phyloP scores from a whole-genome alignment of 352 stramenopile species.

The Pythium aphanidermatum region DNA sequence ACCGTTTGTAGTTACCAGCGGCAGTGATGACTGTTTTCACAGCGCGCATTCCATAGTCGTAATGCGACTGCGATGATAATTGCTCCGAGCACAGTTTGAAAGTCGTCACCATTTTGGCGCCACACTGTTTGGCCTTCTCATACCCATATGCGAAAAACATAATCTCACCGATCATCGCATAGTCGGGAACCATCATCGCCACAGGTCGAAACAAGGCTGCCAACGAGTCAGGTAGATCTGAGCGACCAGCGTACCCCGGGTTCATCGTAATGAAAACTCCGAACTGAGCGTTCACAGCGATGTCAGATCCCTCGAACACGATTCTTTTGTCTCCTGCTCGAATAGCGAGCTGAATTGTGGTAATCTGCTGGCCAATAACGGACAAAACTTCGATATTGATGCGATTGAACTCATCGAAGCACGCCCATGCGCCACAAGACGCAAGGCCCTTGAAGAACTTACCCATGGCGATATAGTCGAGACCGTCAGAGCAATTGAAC shows the following conservation, averaged over 20 bases:
- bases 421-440: constrained; percentile 91
- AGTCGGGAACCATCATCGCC: constrained; percentile 97
- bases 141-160: constrained; percentile 96
- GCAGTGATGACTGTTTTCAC: constrained; percentile 95
- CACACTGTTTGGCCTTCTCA: constrained; percentile 89
- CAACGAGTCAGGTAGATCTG: constrained; percentile 93
- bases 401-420: constrained; percentile 96
- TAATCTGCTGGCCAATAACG: constrained; percentile 83
- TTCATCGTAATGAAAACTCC: constrained; percentile 97
- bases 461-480: constrained; percentile 95
- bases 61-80: constrained; percentile 92
- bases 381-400: constrained; percentile 93
- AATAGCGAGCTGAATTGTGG: constrained; percentile 85
- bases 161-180: constrained; percentile 94
- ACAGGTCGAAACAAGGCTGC: constrained; percentile 93
- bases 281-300: constrained; percentile 91
- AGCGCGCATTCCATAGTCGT: constrained; percentile 96
- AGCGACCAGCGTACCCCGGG: constrained; percentile 91
- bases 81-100: constrained; percentile 95
- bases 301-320: constrained; percentile 93
- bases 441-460: constrained; percentile 93
- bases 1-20: constrained; percentile 92
- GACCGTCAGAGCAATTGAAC: constrained; percentile 93
- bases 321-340: constrained; percentile 82
- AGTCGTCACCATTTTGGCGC: constrained; percentile 95